Conservation (phyloP, 805 yeast species). For the Scheffersomyces coipomensis region DNA sequence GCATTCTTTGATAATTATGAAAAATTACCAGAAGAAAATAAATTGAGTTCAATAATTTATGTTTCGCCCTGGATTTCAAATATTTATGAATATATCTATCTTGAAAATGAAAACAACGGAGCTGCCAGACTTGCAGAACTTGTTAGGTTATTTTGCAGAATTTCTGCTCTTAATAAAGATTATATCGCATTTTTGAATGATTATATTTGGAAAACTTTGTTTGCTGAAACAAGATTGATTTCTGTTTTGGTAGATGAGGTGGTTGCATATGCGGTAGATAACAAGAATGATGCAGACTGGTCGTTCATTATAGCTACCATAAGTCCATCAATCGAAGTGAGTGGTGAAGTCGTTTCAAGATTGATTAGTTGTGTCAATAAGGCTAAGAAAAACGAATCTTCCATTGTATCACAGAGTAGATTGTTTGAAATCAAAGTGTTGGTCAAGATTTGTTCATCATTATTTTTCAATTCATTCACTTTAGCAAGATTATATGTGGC, state of each 20-base stretch:
- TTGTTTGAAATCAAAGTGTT: constrained; percentile 74
- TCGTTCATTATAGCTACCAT: constrained; percentile 59
- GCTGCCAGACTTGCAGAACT: constrained; percentile 58
- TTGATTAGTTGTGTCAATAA: constrained; percentile 54
- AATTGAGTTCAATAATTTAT: constrained; percentile 47
- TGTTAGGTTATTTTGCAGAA: constrained; percentile 58
- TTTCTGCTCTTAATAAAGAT: constrained; percentile 49
- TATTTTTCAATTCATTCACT: constrained; percentile 68
- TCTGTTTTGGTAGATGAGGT: constrained; percentile 68
- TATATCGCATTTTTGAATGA: constrained; percentile 55
- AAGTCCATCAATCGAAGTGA: constrained; percentile 71
- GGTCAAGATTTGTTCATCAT: constrained; percentile 57
- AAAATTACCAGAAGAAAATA: constrained; percentile 29
- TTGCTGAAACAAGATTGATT: constrained; percentile 58
- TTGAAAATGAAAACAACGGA: constrained; percentile 56
- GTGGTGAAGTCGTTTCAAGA: constrained; percentile 61
- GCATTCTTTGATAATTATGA: constrained; percentile 47
- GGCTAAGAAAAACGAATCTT: constrained; percentile 42
- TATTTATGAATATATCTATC: constrained; percentile 55
- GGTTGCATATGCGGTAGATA: constrained; percentile 69
- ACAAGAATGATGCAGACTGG: constrained; percentile 75
- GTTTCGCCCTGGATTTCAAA: constrained; percentile 76
- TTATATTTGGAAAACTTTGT: constrained; percentile 66
- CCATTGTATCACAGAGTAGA: constrained; percentile 40
- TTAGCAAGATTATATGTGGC: constrained; percentile 66